Conservation (phyloP, 345 rosid genomes). For the Arabidopsis arenosa region DNA sequence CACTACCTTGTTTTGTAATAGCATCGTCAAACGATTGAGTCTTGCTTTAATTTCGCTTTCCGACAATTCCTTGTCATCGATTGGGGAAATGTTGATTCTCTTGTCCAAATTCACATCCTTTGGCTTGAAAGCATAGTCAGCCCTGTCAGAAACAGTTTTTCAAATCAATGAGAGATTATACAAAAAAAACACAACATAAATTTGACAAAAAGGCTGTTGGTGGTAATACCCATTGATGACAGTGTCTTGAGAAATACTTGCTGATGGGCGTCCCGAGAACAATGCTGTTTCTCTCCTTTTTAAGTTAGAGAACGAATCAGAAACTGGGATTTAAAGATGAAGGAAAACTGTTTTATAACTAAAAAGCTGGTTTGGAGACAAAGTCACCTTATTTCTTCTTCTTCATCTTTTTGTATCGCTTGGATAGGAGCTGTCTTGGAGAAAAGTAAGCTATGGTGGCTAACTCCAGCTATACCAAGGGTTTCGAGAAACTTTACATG, state of each 20-base stretch:
- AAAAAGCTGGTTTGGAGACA: constrained; percentile 48
- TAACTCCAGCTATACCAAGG: constrained; percentile 92
- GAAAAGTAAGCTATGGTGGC: constrained; percentile 93
- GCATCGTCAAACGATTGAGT: constrained; percentile 61
- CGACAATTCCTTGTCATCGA: constrained; percentile 52
- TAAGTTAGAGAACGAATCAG: constrained; percentile 11
- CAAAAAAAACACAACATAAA: background rate
- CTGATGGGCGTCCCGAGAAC: constrained; percentile 49
- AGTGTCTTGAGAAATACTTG: constrained; percentile 52
- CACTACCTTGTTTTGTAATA: constrained; percentile 70
- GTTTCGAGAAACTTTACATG: constrained; percentile 78
- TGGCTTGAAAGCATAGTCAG: constrained; percentile 82
- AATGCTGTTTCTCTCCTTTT: constrained; percentile 55
- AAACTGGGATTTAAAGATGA: constrained; percentile 15
- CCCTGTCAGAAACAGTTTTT: constrained; percentile 52
- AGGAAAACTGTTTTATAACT: background rate
- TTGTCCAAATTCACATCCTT: constrained; percentile 64
- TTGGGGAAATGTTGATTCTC: constrained; percentile 60
- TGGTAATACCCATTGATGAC: constrained; percentile 65
- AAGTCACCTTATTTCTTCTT: constrained; percentile 61
- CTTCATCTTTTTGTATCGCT: constrained; percentile 62
- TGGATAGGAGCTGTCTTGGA: constrained; percentile 81
- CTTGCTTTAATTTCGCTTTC: constrained; percentile 76
- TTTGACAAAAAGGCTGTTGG: constrained; percentile 14
- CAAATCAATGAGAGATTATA: constrained; percentile 18